Evolutionary conservation across 75 land plant species (phyloP), one percentile per base, ranked within the genome.

Genomic region (Pinus tabuliformis): DNA sequence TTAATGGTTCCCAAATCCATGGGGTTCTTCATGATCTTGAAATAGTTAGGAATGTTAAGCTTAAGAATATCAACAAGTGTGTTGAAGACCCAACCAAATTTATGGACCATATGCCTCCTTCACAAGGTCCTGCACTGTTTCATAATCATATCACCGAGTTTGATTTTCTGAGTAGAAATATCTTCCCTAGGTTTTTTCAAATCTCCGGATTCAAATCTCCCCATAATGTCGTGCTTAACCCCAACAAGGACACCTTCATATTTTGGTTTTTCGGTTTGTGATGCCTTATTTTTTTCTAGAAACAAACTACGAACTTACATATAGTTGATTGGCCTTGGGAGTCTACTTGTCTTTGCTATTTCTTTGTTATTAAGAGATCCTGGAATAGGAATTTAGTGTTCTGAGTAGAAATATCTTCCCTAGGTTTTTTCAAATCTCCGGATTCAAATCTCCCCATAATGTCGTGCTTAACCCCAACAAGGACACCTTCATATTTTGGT

Each of bases 1-100:
- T 94, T 96, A 18, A 96, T 75, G 11, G 99, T 94, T 13, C 99
- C 97, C 39, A 92, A 74, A 87, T 94, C 99, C 97, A 96, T 96
- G 37, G 97, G 99, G 70, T 86, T 85, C 87, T 91, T 87, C 1
- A 96, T 94, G 21, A 96, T 73, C 20, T 66, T 82, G 57, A 78
- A 85, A 77, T 96, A 96, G 82, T 96, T 97, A 21, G 97, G 95
- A 76, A 96, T 81, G 6, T 89, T 88, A 52, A 89, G 81, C 85
- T 90, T 89, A 57, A 87, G 86, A 22, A 88, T 83, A 86, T 96
- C 99, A 49, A 96, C 97, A 56, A 97, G 97, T 17, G 65, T 72
- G 64, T 93, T 88, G 74, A 95, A 95, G 5, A 91, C 85, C 90
- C 88, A 91, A 17, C 78, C 96, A 86, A 72, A 79, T 68, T 85